Base-by-base conservation (phyloP, 805 yeast species). In the Saccharomycopsis sp. region DNA sequence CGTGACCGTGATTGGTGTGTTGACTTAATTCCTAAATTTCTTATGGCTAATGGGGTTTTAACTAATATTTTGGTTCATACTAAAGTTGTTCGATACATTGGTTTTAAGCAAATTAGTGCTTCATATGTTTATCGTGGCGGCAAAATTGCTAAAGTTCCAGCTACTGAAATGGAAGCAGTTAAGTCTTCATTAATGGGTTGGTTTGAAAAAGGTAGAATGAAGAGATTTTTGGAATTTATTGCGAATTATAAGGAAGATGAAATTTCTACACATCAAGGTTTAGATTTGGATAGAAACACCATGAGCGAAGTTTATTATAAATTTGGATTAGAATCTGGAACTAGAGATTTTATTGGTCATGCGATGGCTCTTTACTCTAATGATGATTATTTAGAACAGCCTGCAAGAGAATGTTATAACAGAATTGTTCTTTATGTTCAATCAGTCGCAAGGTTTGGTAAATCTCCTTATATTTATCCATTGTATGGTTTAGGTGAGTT, bases 1-100 rank as follows among this genome's bases (percentile, higher is more conserved):
- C 79, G 94, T 58, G 95, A 87, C 59, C 77, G 97, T 53, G 97
- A 93, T 63, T 93, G 97, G 97, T 88, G 94, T 65, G 93, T 93
- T 42, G 98, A 93, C 62, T 73, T 93, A 66, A 87, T 93, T 58
- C 98, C 98, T 36, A 93, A 93, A 67, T 89, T 93, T 56, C 70
- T 93, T 55, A 93, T 93, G 98, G 89, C 97, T 44, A 86, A 88
- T 60, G 98, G 98, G 34, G 98, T 90, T 62, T 76, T 93, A 63
- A 93, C 97, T 52, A 90, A 90, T 62, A 93, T 93, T 55, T 75
- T 93, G 54, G 88, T 86, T 28, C 96, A 90, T 63, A 93, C 98
- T 20, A 90, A 90, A 57, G 98, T 93, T 46, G 90, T 97, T 22
- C 73, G 96, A 54, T 90, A 90, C 64, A 81, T 93, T 58, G 97